phyloP scores from a whole-genome alignment of 352 stramenopile species.

The Phytophthora fragariaefolia region DNA sequence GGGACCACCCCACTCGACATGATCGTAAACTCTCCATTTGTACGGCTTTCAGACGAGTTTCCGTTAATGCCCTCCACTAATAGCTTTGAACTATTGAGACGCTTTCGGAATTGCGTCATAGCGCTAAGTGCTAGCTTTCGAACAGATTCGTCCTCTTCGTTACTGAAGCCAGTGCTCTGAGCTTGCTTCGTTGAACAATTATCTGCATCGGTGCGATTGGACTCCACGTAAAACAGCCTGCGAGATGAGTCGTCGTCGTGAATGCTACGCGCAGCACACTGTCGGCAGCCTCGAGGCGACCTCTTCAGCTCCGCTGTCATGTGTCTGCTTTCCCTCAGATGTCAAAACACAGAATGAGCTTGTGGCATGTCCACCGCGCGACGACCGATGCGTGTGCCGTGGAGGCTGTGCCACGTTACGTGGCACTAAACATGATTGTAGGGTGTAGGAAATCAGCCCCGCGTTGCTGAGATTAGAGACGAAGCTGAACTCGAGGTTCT shows the following conservation, averaged over 20 bases:
- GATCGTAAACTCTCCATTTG: slow-evolving; percentile 21
- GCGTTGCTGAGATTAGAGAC: background rate
- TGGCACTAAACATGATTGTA: background rate
- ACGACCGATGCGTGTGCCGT: background rate
- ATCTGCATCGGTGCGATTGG: background rate
- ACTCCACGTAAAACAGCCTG: slow-evolving; percentile 17
- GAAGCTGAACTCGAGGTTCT: background rate
- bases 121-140: slow-evolving; percentile 15
- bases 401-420: background rate
- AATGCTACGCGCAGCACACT: background rate
- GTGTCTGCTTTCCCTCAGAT: background rate
- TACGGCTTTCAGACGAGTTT: slow-evolving; percentile 13
- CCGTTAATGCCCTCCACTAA: slow-evolving; percentile 7
- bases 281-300: background rate
- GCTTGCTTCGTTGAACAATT: no score
- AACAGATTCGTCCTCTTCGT: slow-evolving; percentile 21
- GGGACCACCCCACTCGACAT: slow-evolving; percentile 27
- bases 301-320: background rate
- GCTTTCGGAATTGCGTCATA: slow-evolving; percentile 16
- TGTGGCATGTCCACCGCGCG: background rate
- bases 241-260: slow-evolving; percentile 2
- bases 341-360: background rate
- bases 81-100: slow-evolving; percentile 6
- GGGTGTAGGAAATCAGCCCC: background rate
- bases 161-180: background rate